Base-by-base conservation (phyloP, 345 rosid genomes). In the Brassica juncea region DNA sequence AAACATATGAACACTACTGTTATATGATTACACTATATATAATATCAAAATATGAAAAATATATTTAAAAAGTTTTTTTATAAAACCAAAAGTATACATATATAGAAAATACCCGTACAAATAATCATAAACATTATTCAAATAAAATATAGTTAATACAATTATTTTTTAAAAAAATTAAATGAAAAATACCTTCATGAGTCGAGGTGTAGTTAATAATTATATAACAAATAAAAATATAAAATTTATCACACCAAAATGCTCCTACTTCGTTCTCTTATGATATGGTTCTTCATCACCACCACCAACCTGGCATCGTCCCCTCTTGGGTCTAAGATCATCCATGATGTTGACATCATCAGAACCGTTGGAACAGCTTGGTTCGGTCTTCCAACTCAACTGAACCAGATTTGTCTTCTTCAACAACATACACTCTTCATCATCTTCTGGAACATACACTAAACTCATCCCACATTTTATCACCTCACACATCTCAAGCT, bases 381-480 rank as follows among this genome's bases (percentile, higher is more conserved):
- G 16, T 68, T 61, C 58, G 0, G 58, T 49, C 74, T 11, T 61
- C 19, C 12, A 68, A 68, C 70, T 67, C 34, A 27, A 0, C 59
- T 68, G 70, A 73, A 68, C 59, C 23, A 47, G 8, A 68, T 73
- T 73, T 73, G 65, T 68, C 78, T 79, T 79, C 74, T 79, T 73
- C 32, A 79, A 6, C 21, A 73, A 68, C 23, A 61, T 59, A 68
- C 78, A 25, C 2, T 25, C 60, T 2, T 62, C 64, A 16, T 79
- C 82, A 60, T 68, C 78, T n/a, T 73, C 70, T 68, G 73, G 74
- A 73, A 58, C 66, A 70, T 80, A 75, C 32, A 82, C 72, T 69
- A 78, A 54, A 77, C 76, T 63, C 70, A 82, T 67, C 23, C 84
- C 84, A 82, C 79, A 74, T 25, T 25, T 25, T 1, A 25, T 65